Evolutionary conservation across 129 eudicot genomes (phyloP).

Genomic region (Cynara cardunculus): DNA sequence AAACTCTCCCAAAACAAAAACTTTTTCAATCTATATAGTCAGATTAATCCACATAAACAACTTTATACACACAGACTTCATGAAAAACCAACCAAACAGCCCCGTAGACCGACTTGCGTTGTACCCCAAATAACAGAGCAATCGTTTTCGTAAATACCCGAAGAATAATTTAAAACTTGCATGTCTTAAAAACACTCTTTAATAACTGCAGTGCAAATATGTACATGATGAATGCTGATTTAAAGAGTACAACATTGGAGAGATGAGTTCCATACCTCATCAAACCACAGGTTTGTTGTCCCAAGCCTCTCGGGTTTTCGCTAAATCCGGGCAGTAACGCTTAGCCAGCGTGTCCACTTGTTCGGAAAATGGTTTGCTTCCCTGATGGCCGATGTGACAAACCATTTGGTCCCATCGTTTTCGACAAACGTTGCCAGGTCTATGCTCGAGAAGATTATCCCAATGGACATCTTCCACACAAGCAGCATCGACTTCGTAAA

Average conservation of each 20-base stretch:
- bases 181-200: neutral
- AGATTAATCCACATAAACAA: too few relatives aligned
- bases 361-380: conserved; percentile 48
- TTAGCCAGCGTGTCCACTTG: conserved; percentile 63
- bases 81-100: too few relatives aligned
- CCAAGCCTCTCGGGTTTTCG: conserved; percentile 55
- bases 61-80: too few relatives aligned
- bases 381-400: conserved; percentile 46
- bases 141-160: too few relatives aligned
- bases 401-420: conserved; percentile 74
- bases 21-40: too few relatives aligned
- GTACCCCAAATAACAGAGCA: neutral
- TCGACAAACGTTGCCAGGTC: conserved; percentile 52
- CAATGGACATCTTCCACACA: conserved; percentile 82
- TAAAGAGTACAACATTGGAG: neutral
- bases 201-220: neutral
- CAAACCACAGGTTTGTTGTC: conserved; percentile 44
- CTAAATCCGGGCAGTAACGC: conserved; percentile 51
- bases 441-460: conserved; percentile 61
- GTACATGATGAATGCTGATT: neutral
- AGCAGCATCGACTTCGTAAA: conserved; percentile 50
- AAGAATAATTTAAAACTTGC: too few relatives aligned
- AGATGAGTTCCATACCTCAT: neutral
- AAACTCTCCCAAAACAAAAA: too few relatives aligned
- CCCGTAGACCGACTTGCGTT: too few relatives aligned